These are phyloP conservation scores for Wickerhamia fluorescens DNA, from an alignment of 805 yeast genomes.

Conservation along the genomic window DNA sequence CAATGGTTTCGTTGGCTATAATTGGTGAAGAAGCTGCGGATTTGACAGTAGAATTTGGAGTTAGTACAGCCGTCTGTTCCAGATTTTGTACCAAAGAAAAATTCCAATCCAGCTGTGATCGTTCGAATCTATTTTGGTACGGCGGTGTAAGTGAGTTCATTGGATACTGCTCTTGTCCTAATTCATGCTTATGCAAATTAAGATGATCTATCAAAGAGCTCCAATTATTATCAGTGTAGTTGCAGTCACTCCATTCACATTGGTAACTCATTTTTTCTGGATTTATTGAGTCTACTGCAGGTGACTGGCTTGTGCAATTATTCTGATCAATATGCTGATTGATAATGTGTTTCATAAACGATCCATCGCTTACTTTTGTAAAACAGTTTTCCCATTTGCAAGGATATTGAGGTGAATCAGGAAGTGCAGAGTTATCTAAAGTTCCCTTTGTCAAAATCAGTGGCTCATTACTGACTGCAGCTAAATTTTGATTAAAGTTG, in stretches of 20 bases:
- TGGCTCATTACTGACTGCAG: too few relatives aligned
- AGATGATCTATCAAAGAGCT: conserved; percentile 52
- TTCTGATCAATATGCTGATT: conserved; percentile 42
- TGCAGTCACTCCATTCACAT: conserved; percentile 78
- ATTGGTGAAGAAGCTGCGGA: conserved; percentile 5
- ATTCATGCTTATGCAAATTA: conserved; percentile 19
- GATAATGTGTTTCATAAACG: conserved; percentile 26
- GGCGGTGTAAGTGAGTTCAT: conserved; percentile 1
- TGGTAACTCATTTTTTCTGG: conserved; percentile 17
- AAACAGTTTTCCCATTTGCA: conserved; percentile 72
- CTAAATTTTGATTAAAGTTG: conserved; percentile 16
- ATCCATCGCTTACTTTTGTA: conserved; percentile 27
- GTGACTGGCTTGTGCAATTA: background rate
- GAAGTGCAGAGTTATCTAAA: background rate
- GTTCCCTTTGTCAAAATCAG: background rate
- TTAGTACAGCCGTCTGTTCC: background rate
- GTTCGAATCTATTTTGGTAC: conserved; percentile 1
- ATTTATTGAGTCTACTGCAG: conserved; percentile 1
- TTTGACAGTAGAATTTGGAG: conserved; percentile 6
- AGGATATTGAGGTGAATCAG: conserved; percentile 6
- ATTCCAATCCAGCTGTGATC: background rate
- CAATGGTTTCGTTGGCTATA: background rate
- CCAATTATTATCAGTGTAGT: conserved; percentile 46
- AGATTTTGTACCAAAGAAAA: background rate
- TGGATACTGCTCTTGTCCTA: background rate